A percentile compares a stretch with the other conserved stretches of the same genome.
Evolutionary conservation across 495 filamentous ascomycete genomes (phyloP).

Genomic region (Neurospora sp.): DNA sequence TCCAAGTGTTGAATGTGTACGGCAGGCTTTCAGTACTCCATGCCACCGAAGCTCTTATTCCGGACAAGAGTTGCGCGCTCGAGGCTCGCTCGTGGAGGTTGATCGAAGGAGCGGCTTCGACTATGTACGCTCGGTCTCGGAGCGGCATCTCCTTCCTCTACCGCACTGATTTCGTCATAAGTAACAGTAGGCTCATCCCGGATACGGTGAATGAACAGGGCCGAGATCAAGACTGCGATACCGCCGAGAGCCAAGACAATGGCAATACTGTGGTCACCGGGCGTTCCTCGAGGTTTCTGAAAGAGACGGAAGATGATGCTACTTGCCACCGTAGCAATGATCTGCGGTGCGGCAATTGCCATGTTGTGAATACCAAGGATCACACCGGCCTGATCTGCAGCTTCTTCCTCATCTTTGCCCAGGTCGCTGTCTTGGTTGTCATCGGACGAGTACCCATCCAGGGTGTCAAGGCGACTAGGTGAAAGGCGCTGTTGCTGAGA

Average conservation of each 20-base stretch:
- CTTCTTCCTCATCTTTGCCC: constrained; percentile 33
- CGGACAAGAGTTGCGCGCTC: constrained; percentile 34
- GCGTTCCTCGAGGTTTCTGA: constrained; percentile 72
- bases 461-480: constrained; percentile 14
- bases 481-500: constrained; percentile 24
- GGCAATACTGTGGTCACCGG: constrained; percentile 76
- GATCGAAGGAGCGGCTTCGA: constrained; percentile 17
- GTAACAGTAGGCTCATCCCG: constrained; percentile 30
- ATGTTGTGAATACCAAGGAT: constrained; percentile 90
- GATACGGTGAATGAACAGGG: constrained; percentile 50
- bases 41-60: constrained; percentile 36
- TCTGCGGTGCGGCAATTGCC: constrained; percentile 77
- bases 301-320: constrained; percentile 69
- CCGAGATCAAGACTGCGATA: constrained; percentile 63
- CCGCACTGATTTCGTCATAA: constrained; percentile 24
- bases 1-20: not conserved
- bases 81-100: constrained; percentile 29
- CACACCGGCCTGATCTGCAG: constrained; percentile 70
- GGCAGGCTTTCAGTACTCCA: constrained; percentile 28
- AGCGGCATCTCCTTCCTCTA: constrained; percentile 30
- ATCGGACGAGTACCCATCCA: constrained; percentile 23
- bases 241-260: constrained; percentile 79
- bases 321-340: constrained; percentile 72
- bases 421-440: constrained; percentile 14
- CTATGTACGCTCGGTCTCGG: constrained; percentile 17